Percentiles rank a stretch among this genome's conserved stretches.
These are phyloP conservation scores for Nannochloropsis oceanica DNA, from an alignment of 108 stramenopile species.

Conservation along the genomic window DNA sequence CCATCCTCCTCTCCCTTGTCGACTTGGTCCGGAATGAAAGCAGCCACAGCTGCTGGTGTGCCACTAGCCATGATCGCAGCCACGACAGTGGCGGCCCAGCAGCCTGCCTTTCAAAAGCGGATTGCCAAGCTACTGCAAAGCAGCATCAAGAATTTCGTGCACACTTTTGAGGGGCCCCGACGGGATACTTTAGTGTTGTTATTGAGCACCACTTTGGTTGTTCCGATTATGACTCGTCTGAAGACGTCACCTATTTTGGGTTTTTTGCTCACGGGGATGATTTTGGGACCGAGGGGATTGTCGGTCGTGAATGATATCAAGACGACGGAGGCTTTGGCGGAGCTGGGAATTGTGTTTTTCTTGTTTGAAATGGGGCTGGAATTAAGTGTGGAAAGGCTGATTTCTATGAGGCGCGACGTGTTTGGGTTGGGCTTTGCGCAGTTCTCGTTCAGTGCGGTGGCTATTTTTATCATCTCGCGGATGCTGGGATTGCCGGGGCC, in stretches of 20 bases:
- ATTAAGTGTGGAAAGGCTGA: conserved; percentile 60
- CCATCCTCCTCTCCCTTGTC: not conserved
- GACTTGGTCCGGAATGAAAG: too few relatives aligned
- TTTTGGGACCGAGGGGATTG: conserved; percentile 73
- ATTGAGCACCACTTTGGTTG: conserved; percentile 65
- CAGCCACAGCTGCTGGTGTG: not conserved
- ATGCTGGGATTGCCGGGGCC: conserved; percentile 50
- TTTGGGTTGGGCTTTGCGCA: conserved; percentile 78
- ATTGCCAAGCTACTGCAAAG: not conserved
- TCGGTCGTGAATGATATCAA: conserved; percentile 49
- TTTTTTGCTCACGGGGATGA: conserved; percentile 69
- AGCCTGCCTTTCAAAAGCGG: not conserved
- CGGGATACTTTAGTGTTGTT: conserved; percentile 67
- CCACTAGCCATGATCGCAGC: not conserved
- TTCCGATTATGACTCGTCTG: conserved; percentile 65
- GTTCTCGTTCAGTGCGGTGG: conserved; percentile 55
- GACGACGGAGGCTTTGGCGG: conserved; percentile 49
- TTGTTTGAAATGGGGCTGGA: conserved; percentile 96
- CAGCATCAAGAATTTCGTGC: not conserved
- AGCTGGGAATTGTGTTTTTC: conserved; percentile 86
- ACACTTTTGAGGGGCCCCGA: not conserved
- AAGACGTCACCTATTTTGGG: conserved; percentile 77
- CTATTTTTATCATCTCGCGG: conserved; percentile 49
- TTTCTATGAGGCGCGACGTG: conserved; percentile 71
- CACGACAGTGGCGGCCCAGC: not conserved